A percentile compares a stretch with the other conserved stretches of the same genome.
Conservation (phyloP, 2,329 filamentous ascomycete genomes). For the Ophiostoma novo-ulmi region DNA sequence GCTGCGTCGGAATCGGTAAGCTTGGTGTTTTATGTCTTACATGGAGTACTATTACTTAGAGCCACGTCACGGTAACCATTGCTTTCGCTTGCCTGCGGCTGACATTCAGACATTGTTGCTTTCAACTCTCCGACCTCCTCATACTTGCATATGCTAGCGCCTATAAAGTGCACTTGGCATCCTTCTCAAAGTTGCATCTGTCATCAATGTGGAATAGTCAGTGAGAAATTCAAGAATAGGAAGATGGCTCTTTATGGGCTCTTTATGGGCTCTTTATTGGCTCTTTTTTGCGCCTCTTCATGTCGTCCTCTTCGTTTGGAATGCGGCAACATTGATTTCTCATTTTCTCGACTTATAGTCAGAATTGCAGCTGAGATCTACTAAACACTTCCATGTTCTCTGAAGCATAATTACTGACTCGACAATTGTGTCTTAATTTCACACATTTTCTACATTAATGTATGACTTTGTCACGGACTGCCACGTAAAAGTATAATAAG, state of each 20-base stretch:
- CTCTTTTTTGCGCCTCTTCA: background rate
- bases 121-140: background rate
- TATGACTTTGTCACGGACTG: background rate
- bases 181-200: background rate
- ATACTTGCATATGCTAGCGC: background rate
- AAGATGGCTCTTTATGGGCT: background rate
- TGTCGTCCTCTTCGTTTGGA: background rate
- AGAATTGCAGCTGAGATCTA: background rate
- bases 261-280: background rate
- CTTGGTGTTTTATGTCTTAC: background rate
- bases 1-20: background rate
- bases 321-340: background rate
- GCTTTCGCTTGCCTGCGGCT: background rate
- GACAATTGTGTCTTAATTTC: background rate
- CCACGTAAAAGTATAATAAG: background rate
- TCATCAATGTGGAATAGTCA: background rate
- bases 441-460: background rate
- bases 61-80: background rate
- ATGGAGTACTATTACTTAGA: background rate
- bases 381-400: background rate
- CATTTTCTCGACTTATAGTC: background rate
- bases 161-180: background rate
- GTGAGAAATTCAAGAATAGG: background rate
- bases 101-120: background rate
- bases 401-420: background rate